Evolutionary conservation across 2,329 filamentous ascomycete genomes (phyloP), one percentile per base, ranked within the genome.

Genomic region (Fusarium miscanthi): DNA sequence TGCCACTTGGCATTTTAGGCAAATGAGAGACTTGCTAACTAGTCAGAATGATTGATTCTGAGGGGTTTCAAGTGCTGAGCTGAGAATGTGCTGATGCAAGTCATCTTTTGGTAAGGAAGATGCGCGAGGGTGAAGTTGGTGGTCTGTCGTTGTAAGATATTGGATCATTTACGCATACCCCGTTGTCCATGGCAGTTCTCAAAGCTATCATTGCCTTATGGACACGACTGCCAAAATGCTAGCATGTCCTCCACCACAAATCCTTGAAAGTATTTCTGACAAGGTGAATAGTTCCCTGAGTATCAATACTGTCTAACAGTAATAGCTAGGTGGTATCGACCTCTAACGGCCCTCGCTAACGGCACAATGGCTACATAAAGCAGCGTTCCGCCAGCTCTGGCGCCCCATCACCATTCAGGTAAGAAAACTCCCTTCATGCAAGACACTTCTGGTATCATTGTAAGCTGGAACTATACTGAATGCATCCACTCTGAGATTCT

Each of bases 61-160:
- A 33, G 16, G 5, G 23, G n/a, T 27, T 27, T 48, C 5, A 33
- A 35, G 27, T 31, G 12, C 42, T 67, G 53, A 66, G 62, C 54
- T 54, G 19, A 67, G 63, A 67, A 49, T 17, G 5, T 27, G 63
- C 63, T 67, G 59, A 67, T 41, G 0, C 19, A 27, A 16, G 48
- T 53, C 37, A 67, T 65, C 33, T 19, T 6, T 3, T 10, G 6
- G 23, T 33, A 5, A 5, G 6, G 19, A 58, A 30, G 13, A 25
- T 35, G n/a, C 16, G 13, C 3, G 6, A 27, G 6, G 2, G 21
- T 5, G 2, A 27, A 27, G 13, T n/a, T 31, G 53, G 35, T 42
- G 35, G 25, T n/a, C 19, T 23, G 6, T 30, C 48, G 12, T 35
- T 2, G 40, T 42, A 19, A 52, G 40, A 60, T 60, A 40, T 43